phyloP scores from a whole-genome alignment of 208 protist genomes.

The Herpetomonas samuelpessoai region DNA sequence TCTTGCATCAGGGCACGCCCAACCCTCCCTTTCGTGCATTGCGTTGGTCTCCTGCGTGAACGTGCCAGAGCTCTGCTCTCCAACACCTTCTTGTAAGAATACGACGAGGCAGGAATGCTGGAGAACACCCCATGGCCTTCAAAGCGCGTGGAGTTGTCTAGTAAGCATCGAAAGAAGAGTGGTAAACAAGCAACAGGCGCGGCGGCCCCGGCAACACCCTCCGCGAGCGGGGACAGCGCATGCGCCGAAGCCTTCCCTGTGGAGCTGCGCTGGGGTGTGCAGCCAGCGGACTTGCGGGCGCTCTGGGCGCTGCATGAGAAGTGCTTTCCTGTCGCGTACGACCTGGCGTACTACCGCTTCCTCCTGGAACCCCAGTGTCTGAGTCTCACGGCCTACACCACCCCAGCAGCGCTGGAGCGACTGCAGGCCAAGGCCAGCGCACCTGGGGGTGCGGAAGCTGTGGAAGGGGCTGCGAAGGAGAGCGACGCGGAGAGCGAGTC shows the following conservation, averaged over 20 bases:
- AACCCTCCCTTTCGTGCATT: no score
- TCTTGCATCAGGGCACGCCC: no score
- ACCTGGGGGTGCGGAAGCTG: neutral
- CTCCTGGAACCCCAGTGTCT: conserved; percentile 37
- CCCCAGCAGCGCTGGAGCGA: conserved; percentile 11
- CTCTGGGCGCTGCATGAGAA: conserved; percentile 54
- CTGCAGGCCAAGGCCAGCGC: neutral
- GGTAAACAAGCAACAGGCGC: neutral
- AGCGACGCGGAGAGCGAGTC: neutral
- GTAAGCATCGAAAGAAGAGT: neutral
- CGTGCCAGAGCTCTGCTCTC: no score
- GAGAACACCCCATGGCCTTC: neutral
- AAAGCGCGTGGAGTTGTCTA: neutral
- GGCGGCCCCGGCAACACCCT: neutral
- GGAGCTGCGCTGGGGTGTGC: conserved; percentile 64
- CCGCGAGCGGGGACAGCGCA: neutral
- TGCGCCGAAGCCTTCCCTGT: conserved; percentile 15
- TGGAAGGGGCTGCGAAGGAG: neutral
- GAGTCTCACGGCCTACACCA: conserved; percentile 42
- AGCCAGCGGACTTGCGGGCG: conserved; percentile 28
- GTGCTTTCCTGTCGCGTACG: conserved; percentile 59
- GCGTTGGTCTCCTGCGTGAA: no score
- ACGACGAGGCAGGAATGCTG: no score
- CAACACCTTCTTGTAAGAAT: no score
- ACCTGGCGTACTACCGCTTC: conserved; percentile 47